Percentiles rank a stretch among this genome's conserved stretches.
Evolutionary conservation across 148 eudicot genomes (phyloP).

Genomic region (Cornus suecica): DNA sequence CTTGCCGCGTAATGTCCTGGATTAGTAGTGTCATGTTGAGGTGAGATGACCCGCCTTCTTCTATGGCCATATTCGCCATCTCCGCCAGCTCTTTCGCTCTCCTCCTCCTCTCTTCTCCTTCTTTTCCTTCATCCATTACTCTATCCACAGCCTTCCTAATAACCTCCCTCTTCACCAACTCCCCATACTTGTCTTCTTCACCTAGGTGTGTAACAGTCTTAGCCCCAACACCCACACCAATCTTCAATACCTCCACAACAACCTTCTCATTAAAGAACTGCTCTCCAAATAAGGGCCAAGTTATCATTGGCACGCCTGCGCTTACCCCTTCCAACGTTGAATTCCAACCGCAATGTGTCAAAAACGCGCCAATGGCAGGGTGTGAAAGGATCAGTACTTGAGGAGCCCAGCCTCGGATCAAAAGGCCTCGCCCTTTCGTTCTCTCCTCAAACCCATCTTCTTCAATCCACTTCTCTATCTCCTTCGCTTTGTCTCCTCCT

Average conservation of each 20-base stretch:
- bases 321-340: constrained; percentile 45
- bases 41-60: constrained; percentile 13
- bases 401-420: constrained; percentile 51
- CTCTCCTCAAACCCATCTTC: constrained; percentile 38
- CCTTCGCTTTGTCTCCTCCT: constrained; percentile 16
- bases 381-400: constrained; percentile 48
- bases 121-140: constrained; percentile 9
- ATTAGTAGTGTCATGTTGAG: constrained; percentile 9
- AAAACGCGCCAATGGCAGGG: constrained; percentile 36
- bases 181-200: constrained; percentile 12
- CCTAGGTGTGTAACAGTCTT: constrained; percentile 5
- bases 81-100: constrained; percentile 7
- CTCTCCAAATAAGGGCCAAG: constrained; percentile 50
- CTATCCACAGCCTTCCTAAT: background rate
- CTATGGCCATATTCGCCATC: background rate
- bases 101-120: constrained; percentile 9
- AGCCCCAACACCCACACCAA: constrained; percentile 28
- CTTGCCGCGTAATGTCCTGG: constrained; percentile 6
- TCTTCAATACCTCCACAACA: constrained; percentile 26
- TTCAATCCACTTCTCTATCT: constrained; percentile 35
- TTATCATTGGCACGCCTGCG: constrained; percentile 44
- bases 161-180: constrained; percentile 3
- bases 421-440: constrained; percentile 30
- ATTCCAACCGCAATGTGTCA: constrained; percentile 65
- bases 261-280: constrained; percentile 43